Evolutionary conservation across 2,329 filamentous ascomycete genomes (phyloP).

Genomic region (Pseudogymnoascus sp.): DNA sequence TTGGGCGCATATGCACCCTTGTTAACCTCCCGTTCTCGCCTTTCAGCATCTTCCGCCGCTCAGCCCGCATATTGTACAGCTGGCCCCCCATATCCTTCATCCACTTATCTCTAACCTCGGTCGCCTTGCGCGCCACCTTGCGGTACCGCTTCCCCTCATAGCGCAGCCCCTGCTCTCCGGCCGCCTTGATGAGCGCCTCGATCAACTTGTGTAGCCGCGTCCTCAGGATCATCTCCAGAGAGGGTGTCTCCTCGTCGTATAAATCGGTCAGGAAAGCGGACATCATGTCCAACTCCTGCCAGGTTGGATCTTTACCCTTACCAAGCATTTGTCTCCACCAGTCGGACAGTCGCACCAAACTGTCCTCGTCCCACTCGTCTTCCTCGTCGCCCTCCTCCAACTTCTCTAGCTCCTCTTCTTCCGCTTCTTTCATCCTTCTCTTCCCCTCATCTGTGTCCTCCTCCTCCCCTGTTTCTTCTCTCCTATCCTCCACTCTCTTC

Average conservation of each 20-base stretch:
- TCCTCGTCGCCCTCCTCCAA: neutral
- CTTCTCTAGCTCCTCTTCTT: neutral
- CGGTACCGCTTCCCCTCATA: neutral
- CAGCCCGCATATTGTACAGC: conserved; percentile 19
- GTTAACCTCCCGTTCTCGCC: conserved; percentile 10
- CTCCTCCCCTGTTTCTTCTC: too few relatives aligned
- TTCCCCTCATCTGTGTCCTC: neutral
- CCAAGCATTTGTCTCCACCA: conserved; percentile 10
- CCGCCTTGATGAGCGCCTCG: conserved; percentile 15
- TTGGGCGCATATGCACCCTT: neutral
- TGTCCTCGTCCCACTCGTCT: conserved; percentile 5
- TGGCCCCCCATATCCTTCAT: conserved; percentile 15
- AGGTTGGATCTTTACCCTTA: neutral
- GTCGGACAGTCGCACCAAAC: neutral
- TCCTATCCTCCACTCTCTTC: neutral
- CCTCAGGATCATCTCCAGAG: conserved; percentile 12
- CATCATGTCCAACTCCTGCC: conserved; percentile 6
- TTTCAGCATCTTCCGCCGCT: conserved; percentile 18
- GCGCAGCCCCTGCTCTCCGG: neutral
- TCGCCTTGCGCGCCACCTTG: conserved; percentile 13
- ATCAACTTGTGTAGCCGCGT: conserved; percentile 19
- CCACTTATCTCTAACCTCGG: conserved; percentile 18
- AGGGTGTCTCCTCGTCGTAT: neutral
- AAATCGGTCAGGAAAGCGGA: neutral
- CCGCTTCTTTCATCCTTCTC: neutral